Evolutionary conservation across 345 rosid genomes (phyloP).

Genomic region (Excoecaria cochinchinensis): DNA sequence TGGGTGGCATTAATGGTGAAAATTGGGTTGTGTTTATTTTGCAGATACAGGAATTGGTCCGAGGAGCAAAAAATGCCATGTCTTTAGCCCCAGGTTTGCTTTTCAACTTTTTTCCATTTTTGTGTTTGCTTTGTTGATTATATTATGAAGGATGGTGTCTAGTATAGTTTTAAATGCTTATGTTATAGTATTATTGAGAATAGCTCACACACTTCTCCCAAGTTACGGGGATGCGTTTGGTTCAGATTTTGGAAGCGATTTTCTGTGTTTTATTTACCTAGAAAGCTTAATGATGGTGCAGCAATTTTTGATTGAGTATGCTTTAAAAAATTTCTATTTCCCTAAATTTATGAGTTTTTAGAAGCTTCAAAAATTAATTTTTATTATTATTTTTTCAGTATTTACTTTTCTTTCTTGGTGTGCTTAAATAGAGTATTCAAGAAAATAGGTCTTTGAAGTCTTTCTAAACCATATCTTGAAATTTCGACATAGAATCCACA

Average conservation of each 20-base stretch:
- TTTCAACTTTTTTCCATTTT: conserved; percentile 14
- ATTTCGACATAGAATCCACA: no score
- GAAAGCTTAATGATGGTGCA: not conserved
- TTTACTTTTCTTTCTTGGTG: conserved; percentile 3
- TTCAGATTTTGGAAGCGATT: conserved; percentile 10
- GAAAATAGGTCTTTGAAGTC: no score
- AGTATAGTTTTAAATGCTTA: conserved; percentile 23
- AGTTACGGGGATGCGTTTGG: not conserved
- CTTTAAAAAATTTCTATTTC: not conserved
- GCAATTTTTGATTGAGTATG: not conserved
- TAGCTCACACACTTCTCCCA: not conserved
- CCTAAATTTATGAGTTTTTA: not conserved
- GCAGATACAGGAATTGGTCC: conserved; percentile 80
- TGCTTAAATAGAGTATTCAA: not conserved
- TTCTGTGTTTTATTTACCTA: not conserved
- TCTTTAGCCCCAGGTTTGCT: conserved; percentile 92
- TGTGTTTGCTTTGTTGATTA: conserved; percentile 6
- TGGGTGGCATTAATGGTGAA: conserved; percentile 14
- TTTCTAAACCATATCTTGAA: no score
- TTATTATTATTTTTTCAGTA: not conserved
- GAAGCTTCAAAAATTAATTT: not conserved
- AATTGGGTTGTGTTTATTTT: conserved; percentile 24
- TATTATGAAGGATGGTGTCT: not conserved
- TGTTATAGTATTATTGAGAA: not conserved
- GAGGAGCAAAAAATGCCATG: conserved; percentile 57